Evolutionary conservation across 257 asterid species (phyloP), one percentile per base, ranked within the genome.

Genomic region (Nicotiana tomentosiformis): DNA sequence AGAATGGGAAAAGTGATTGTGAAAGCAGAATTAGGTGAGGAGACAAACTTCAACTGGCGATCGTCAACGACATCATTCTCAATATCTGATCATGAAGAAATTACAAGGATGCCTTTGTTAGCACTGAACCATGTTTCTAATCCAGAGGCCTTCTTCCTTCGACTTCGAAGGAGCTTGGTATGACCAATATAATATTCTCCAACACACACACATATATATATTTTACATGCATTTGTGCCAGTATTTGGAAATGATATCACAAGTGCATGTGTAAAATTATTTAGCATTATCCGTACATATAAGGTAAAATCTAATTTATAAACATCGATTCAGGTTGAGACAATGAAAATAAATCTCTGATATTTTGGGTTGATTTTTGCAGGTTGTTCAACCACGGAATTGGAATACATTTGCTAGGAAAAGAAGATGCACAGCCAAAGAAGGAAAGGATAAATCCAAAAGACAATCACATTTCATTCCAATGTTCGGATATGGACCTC

Each of bases 331-430:
- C 43, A 37, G 43, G 43, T 37, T 37, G 43, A 4, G 35, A 32
- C 33, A 32, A 32, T 2, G 4, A 32, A 32, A 32, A 32, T 39
- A 39, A 39, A 39, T 39, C 10, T 7, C 10, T 7, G 10, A 7
- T 39, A 39, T 39, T 39, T 7, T 39, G 3, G 49, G 10, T 7
- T 39, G 46, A 39, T 39, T 39, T 39, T 39, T 0, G 26, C 49
- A 95, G 98, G 97, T 60, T 95, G 87, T 95, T 95, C 91, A 95
- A 92, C 84, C 93, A 95, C 68, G 98, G 98, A 82, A 89, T 93
- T 9, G 98, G 97, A 5, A 92, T 95, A 82, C 98, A 95, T 87
- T 87, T 95, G 66, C 89, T 95, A 3, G 89, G 90, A 81, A 86
- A 89, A 30, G 92, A 90, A 10, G 83, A 85, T 23, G 79, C n/a